A percentile compares a stretch with the other conserved stretches of the same genome.
Evolutionary conservation across 108 stramenopile species (phyloP).

Genomic region (Cyclotella baltica): DNA sequence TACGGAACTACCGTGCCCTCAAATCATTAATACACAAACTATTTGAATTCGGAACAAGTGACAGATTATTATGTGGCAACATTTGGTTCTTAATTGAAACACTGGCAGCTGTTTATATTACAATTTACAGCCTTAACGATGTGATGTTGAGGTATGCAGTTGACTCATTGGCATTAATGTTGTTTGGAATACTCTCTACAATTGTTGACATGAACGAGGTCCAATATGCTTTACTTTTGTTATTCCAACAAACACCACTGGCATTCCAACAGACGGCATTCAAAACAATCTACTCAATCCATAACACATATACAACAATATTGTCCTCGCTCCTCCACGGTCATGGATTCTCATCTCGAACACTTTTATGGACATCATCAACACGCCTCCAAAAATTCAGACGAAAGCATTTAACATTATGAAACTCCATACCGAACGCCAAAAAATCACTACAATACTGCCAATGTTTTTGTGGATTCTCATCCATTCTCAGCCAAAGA

Average conservation of each 20-base stretch:
- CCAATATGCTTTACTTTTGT: constrained; percentile 13
- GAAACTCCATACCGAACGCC: too few relatives aligned
- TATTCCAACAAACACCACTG: constrained; percentile 6
- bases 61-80: neutral
- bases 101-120: constrained; percentile 23
- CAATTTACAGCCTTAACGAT: constrained; percentile 32
- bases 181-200: constrained; percentile 16
- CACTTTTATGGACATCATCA: too few relatives aligned
- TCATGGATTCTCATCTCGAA: too few relatives aligned
- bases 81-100: constrained; percentile 41
- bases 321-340: too few relatives aligned
- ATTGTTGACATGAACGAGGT: constrained; percentile 32
- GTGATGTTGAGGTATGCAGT: constrained; percentile 17
- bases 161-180: constrained; percentile 5
- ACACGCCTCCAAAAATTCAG: too few relatives aligned
- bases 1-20: constrained; percentile 13
- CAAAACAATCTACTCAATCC: neutral
- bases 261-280: neutral
- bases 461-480: too few relatives aligned
- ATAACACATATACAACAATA: neutral
- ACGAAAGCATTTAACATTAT: too few relatives aligned
- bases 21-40: neutral
- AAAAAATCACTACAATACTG: too few relatives aligned
- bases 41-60: neutral
- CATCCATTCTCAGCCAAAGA: too few relatives aligned